Conservation (phyloP, 2,329 filamentous ascomycete species). For the Cadophora gregata region DNA sequence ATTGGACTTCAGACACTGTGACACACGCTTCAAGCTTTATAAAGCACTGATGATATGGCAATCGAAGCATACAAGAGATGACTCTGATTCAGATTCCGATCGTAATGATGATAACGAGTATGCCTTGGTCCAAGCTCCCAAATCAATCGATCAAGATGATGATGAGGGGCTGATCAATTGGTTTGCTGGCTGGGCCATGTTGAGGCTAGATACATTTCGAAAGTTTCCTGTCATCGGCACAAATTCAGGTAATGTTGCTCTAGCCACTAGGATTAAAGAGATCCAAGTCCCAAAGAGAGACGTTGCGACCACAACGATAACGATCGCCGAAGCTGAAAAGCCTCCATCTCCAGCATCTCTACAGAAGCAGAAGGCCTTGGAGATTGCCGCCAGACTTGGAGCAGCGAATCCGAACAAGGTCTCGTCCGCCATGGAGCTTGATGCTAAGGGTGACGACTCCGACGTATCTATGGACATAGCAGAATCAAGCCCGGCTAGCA, state of each 20-base stretch:
- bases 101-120: conserved; percentile 35
- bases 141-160: conserved; percentile 60
- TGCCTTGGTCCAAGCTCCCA: conserved; percentile 54
- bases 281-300: background rate
- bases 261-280: conserved; percentile 16
- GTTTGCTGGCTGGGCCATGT: conserved; percentile 64
- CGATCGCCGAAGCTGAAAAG: background rate
- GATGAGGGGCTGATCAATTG: conserved; percentile 68
- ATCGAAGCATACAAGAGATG: conserved; percentile 15
- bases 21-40: conserved; percentile 36
- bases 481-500: background rate
- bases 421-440: background rate
- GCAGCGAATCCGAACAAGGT: background rate
- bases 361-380: conserved; percentile 22
- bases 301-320: background rate
- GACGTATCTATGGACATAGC: background rate
- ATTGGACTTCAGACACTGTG: conserved; percentile 37
- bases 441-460: background rate
- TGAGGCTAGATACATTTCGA: conserved; percentile 56
- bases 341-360: background rate
- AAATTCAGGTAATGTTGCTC: conserved; percentile 6
- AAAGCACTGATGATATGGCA: conserved; percentile 28
- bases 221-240: conserved; percentile 61
- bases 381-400: conserved; percentile 20
- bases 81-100: conserved; percentile 23